Evolutionary conservation across 495 filamentous ascomycete species (phyloP), one percentile per base, ranked within the genome.

Genomic region (Aspergillus ostianus): DNA sequence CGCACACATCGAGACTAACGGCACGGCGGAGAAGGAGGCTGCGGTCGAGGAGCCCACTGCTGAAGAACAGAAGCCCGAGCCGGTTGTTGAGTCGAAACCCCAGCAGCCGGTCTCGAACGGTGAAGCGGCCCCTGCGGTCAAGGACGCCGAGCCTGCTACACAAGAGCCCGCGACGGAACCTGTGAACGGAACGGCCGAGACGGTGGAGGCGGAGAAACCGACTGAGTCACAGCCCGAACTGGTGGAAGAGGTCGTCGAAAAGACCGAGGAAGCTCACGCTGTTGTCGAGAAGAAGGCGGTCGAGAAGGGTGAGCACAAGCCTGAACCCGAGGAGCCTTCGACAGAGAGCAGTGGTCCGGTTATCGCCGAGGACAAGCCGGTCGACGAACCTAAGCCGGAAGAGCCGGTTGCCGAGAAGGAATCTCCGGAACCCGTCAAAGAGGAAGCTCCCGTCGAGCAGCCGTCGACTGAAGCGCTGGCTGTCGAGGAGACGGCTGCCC

Each of bases 1-100:
- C n/a, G 13, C 56, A 41, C 27, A 55, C 23, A 57, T 55, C n/a
- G 60, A 58, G 26, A 47, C 46, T 30, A 53, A 51, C 29, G 51
- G 52, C 21, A n/a, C 12, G 13, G 36, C 58, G 1, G 57, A 56
- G 9, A 26, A 62, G 13, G 53, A 61, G 20, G 3, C n/a, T 9
- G 15, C 57, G 46, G 57, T 26, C 8, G 29, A 41, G 10, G 54
- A 62, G n/a, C 21, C 58, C 12, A 29, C 44, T 12, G 44, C 49
- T 12, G 64, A 64, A 51, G 50, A 64, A 30, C 27, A 45, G 20
- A 62, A 60, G 54, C 55, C 53, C 5, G 64, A 63, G 27, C 49
- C 51, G 2, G 55, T 44, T 15, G 19, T 45, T 20, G 58, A 61
- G 58, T 15, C 45, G 15, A 19, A 46, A 45, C 26, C 47, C 17